Conservation (phyloP, 305 asterid species). For the Petunia hybrid region DNA sequence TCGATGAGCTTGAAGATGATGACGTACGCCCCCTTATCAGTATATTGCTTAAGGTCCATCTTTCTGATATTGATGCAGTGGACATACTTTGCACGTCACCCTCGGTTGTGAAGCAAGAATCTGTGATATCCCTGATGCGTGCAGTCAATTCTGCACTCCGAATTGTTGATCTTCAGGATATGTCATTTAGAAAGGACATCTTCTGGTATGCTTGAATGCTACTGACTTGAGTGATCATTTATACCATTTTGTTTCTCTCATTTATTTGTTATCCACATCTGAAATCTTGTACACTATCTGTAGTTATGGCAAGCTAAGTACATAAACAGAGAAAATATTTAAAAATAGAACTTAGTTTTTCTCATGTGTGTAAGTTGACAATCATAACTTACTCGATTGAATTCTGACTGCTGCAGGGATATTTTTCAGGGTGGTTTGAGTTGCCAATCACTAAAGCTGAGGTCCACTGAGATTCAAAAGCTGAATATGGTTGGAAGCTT, state of each 20-base stretch:
- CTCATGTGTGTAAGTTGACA: no score
- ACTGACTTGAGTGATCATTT: no score
- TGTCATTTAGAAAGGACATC: conserved; percentile 40
- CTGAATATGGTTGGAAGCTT: conserved; percentile 39
- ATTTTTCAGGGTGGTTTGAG: conserved; percentile 36
- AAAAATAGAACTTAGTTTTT: no score
- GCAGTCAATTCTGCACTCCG: conserved; percentile 40
- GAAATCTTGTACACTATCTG: no score
- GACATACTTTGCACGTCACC: conserved; percentile 32
- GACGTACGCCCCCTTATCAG: conserved; percentile 43
- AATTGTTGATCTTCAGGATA: conserved; percentile 42
- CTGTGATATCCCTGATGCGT: conserved; percentile 35
- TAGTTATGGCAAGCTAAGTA: no score
- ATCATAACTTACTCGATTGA: conserved; percentile 23
- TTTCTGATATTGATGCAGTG: conserved; percentile 33
- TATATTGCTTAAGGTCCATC: conserved; percentile 28
- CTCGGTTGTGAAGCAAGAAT: conserved; percentile 38
- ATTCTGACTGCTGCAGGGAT: conserved; percentile 38
- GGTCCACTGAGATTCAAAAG: conserved; percentile 38
- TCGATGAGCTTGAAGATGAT: conserved; percentile 37
- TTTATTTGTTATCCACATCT: no score
- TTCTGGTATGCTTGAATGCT: conserved; percentile 50
- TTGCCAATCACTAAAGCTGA: conserved; percentile 34
- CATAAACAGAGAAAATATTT: no score
- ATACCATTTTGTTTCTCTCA: no score